Evolutionary conservation across 2,329 filamentous ascomycete species (phyloP).

Genomic region (Cercospora zeae-maydis): DNA sequence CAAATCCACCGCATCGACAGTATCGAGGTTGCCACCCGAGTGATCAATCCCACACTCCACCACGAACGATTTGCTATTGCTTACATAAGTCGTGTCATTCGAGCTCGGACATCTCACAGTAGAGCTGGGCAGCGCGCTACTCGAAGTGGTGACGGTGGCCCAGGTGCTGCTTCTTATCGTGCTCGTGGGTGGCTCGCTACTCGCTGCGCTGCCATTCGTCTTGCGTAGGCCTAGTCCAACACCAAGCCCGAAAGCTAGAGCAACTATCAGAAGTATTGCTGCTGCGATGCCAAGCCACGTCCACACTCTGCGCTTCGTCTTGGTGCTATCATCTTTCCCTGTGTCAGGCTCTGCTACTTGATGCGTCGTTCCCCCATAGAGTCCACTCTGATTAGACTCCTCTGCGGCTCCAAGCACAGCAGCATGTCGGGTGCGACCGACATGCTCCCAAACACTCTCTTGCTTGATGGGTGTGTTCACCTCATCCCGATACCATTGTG

Average conservation of each 20-base stretch:
- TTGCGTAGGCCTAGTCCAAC: not conserved
- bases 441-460: not conserved
- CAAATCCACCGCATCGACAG: slow-evolving; percentile 20
- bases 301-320: not conserved
- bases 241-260: not conserved
- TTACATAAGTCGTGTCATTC: slow-evolving; percentile 24
- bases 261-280: not conserved
- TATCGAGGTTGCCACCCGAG: slow-evolving; percentile 29
- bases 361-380: not conserved
- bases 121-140: not conserved
- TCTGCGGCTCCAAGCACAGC: not conserved
- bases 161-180: not conserved
- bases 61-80: slow-evolving; percentile 22
- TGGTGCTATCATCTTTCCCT: not conserved
- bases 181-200: not conserved
- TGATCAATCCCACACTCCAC: slow-evolving; percentile 34
- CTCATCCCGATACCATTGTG: not conserved
- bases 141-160: not conserved
- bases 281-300: not conserved
- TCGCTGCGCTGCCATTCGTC: not conserved
- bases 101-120: slow-evolving; percentile 21
- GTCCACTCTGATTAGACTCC: not conserved
- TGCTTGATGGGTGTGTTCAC: not conserved
- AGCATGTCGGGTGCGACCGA: not conserved
- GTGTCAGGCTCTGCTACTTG: not conserved